Evolutionary conservation across 1,139 yeast species (phyloP).

Genomic region (Petasospora fabianii): DNA sequence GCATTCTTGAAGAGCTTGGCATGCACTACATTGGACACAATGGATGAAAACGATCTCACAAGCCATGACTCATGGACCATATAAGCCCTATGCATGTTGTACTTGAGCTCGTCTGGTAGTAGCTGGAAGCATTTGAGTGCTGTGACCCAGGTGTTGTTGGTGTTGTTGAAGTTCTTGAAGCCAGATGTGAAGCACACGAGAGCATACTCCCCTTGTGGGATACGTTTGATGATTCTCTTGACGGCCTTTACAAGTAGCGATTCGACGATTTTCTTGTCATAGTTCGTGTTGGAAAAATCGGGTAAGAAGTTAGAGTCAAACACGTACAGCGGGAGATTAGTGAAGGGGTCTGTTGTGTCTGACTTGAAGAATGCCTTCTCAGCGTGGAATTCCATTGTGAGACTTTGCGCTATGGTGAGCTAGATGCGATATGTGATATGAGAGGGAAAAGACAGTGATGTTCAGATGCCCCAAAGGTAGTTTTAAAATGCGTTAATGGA

Average conservation of each 20-base stretch:
- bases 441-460: too few species aligned
- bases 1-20: constrained; percentile 36
- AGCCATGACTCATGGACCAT: constrained; percentile 94
- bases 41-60: constrained; percentile 73
- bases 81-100: constrained; percentile 57
- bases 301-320: constrained; percentile 78
- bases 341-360: constrained; percentile 54
- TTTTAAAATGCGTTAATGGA: too few species aligned
- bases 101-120: constrained; percentile 56
- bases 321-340: constrained; percentile 63
- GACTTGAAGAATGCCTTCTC: constrained; percentile 56
- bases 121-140: constrained; percentile 70
- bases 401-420: neutral
- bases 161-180: constrained; percentile 49
- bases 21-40: constrained; percentile 58
- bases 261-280: constrained; percentile 36
- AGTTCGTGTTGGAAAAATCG: constrained; percentile 37
- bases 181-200: constrained; percentile 79
- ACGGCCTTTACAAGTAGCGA: constrained; percentile 37
- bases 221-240: constrained; percentile 31
- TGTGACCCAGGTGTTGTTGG: constrained; percentile 59
- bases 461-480: too few species aligned
- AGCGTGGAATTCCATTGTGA: constrained; percentile 31
- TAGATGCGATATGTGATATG: too few species aligned
- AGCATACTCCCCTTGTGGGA: constrained; percentile 59